These are phyloP conservation scores for Hydrangea macrophylla DNA, from an alignment of 148 eudicot genomes.

Conservation along the genomic window DNA sequence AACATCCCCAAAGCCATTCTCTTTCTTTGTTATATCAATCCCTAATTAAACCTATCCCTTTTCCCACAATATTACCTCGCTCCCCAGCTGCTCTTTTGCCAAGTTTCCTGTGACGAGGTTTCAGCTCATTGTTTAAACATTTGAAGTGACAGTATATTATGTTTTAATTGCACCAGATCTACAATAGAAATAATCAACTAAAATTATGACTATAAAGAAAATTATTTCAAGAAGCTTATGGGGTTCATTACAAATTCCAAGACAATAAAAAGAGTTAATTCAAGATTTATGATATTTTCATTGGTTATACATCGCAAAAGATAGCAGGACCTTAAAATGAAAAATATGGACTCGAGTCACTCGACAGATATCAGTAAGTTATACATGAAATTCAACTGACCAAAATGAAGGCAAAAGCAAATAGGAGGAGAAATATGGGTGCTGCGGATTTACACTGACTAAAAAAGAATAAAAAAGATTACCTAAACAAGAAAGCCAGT, in stretches of 20 bases:
- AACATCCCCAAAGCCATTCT: too few species aligned
- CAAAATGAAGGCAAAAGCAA: conserved; percentile 89
- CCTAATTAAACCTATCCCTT: too few species aligned
- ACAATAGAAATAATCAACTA: background rate
- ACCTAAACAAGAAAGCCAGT: background rate
- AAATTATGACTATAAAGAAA: background rate
- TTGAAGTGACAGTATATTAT: background rate
- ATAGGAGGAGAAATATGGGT: conserved; percentile 90
- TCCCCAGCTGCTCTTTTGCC: too few species aligned
- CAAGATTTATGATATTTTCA: too few species aligned
- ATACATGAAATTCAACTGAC: conserved; percentile 7
- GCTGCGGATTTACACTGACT: conserved; percentile 98
- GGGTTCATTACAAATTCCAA: background rate
- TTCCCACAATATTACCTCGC: too few species aligned
- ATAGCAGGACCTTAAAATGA: background rate
- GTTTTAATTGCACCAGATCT: background rate
- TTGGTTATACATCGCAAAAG: too few species aligned
- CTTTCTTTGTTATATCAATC: too few species aligned
- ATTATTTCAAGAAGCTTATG: background rate
- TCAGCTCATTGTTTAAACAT: background rate
- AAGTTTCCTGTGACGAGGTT: too few species aligned
- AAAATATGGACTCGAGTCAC: background rate
- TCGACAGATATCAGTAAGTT: background rate
- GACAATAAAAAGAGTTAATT: background rate
- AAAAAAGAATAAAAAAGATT: background rate